Percentiles rank a stretch among this genome's conserved stretches.
Conservation (phyloP, 176 grass and related monocot species). For the Coix lacrymajobi region DNA sequence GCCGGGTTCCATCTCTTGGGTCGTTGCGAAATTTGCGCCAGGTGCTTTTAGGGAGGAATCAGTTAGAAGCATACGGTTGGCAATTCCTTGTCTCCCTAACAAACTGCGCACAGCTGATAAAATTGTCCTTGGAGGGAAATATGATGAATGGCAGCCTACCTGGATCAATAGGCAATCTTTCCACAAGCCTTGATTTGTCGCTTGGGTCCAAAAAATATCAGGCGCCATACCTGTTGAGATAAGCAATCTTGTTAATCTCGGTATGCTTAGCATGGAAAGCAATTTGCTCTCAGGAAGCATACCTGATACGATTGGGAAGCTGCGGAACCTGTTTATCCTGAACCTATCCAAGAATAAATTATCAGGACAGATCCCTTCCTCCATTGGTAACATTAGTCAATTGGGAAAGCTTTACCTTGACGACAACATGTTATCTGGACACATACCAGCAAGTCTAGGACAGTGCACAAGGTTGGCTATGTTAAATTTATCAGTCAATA, state of each 20-base stretch:
- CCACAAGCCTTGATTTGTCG: slow-evolving; percentile 5
- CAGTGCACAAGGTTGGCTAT: not conserved
- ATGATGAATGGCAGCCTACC: slow-evolving; percentile 14
- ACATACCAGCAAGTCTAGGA: not conserved
- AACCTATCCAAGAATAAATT: not conserved
- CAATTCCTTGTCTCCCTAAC: slow-evolving; percentile 1
- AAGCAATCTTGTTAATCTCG: slow-evolving; percentile 35
- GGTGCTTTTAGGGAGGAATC: not conserved
- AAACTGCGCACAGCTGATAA: slow-evolving; percentile 16
- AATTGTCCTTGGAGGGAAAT: slow-evolving; percentile 23
- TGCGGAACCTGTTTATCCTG: not conserved
- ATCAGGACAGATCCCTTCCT: not conserved
- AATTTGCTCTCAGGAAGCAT: slow-evolving; percentile 22
- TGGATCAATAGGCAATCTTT: slow-evolving; percentile 20
- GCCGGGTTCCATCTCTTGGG: slow-evolving; percentile 7
- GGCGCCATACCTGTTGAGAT: slow-evolving; percentile 41
- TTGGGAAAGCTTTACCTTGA: not conserved
- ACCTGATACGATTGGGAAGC: not conserved
- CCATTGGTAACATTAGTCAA: not conserved
- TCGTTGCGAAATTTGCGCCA: not conserved
- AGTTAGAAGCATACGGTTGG: slow-evolving; percentile 21
- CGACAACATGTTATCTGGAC: not conserved
- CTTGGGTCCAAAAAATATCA: slow-evolving; percentile 31
- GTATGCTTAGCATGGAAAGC: slow-evolving; percentile 16
- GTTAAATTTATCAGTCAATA: not conserved